A percentile compares a stretch with the other conserved stretches of the same genome.
phyloP scores from a whole-genome alignment of 2,329 filamentous ascomycete species.

The Fusarium pseudograminearum region DNA sequence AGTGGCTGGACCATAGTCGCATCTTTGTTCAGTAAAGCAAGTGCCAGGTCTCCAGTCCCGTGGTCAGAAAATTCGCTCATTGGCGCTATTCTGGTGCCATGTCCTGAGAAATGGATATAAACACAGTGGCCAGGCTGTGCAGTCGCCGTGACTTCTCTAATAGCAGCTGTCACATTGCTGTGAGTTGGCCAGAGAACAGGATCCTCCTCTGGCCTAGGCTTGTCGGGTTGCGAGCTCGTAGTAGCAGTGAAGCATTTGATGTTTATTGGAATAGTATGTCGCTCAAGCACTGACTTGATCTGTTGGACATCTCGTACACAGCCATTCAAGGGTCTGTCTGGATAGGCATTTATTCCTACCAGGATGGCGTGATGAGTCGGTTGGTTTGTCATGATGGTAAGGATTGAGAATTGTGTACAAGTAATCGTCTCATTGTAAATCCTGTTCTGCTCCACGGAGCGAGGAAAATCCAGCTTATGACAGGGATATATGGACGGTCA shows the following conservation, averaged over 20 bases:
- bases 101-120: conserved; percentile 23
- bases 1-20: neutral
- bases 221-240: neutral
- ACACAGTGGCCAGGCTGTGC: conserved; percentile 2
- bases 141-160: neutral
- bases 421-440: neutral
- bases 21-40: conserved; percentile 9
- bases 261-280: neutral
- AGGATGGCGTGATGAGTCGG: conserved; percentile 12
- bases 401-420: too few relatives aligned
- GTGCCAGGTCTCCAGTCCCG: conserved; percentile 14
- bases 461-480: neutral
- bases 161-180: neutral
- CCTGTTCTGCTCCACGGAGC: neutral
- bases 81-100: neutral
- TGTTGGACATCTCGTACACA: conserved; percentile 19
- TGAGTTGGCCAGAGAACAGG: neutral
- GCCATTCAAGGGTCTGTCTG: conserved; percentile 1
- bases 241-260: conserved; percentile 14
- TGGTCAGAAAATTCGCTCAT: neutral
- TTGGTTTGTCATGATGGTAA: neutral
- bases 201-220: neutral
- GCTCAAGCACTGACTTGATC: conserved; percentile 6
- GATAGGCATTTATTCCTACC: conserved; percentile 26
- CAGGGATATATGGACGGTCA: neutral